Conservation (phyloP, 805 yeast genomes). For the Komagataella kurtzmanii region DNA sequence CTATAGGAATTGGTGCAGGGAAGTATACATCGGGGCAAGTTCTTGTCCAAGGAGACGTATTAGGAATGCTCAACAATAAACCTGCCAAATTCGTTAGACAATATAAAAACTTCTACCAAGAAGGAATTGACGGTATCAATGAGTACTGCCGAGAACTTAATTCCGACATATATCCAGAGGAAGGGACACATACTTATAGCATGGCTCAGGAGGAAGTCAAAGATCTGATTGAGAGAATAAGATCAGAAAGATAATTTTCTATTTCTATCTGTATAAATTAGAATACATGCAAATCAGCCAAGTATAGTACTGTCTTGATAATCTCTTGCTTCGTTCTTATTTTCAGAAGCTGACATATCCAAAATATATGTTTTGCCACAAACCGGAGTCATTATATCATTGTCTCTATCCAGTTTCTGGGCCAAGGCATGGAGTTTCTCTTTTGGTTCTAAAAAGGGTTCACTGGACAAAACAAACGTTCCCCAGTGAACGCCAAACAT, state of each 20-base stretch:
- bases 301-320: conserved; percentile 3
- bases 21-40: conserved; percentile 78
- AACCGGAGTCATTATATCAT: conserved; percentile 48
- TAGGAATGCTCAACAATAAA: conserved; percentile 56
- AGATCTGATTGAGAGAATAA: conserved; percentile 17
- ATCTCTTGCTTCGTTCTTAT: conserved; percentile 7
- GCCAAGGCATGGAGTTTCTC: conserved; percentile 40
- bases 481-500: conserved; percentile 96
- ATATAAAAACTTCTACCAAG: conserved; percentile 38
- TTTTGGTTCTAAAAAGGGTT: conserved; percentile 78
- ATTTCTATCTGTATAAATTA: background rate
- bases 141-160: conserved; percentile 51
- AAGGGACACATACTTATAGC: conserved; percentile 47
- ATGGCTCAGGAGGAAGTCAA: conserved; percentile 51
- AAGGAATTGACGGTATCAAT: conserved; percentile 36
- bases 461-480: conserved; percentile 81
- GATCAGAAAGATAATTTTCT: background rate
- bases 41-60: conserved; percentile 69
- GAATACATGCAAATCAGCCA: background rate
- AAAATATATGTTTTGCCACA: conserved; percentile 62
- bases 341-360: conserved; percentile 17
- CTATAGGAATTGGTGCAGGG: conserved; percentile 96
- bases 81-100: conserved; percentile 66
- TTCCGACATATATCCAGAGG: conserved; percentile 41
- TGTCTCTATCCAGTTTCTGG: conserved; percentile 16